These are phyloP conservation scores for Exophiala bonariae DNA, from an alignment of 2,329 filamentous ascomycete species.

Conservation along the genomic window DNA sequence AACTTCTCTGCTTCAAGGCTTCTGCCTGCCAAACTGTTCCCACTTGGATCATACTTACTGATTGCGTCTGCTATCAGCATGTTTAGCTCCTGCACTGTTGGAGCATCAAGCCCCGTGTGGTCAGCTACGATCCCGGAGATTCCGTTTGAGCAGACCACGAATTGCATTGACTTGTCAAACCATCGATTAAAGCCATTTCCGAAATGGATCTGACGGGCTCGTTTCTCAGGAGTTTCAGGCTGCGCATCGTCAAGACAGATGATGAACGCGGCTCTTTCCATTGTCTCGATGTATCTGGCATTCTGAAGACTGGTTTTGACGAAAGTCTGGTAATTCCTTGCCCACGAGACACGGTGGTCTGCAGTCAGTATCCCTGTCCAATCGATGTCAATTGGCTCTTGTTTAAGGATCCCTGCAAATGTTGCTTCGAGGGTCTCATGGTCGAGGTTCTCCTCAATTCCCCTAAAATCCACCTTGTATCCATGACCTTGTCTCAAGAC, in stretches of 20 bases:
- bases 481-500: constrained; percentile 6
- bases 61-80: not conserved
- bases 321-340: constrained; percentile 9
- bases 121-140: constrained; percentile 19
- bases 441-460: not conserved
- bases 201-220: constrained; percentile 15
- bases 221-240: constrained; percentile 19
- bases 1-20: no score
- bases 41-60: no score
- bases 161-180: constrained; percentile 30
- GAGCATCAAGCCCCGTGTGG: constrained; percentile 7
- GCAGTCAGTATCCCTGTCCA: constrained; percentile 7
- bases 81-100: constrained; percentile 8
- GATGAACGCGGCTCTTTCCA: constrained; percentile 29
- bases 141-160: constrained; percentile 29
- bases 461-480: not conserved
- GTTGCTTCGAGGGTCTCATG: not conserved
- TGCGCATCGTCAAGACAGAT: constrained; percentile 30
- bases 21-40: not conserved
- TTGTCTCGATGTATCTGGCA: constrained; percentile 20
- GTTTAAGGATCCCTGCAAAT: not conserved
- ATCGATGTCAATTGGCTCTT: constrained; percentile 1
- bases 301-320: constrained; percentile 18
- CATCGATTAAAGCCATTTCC: constrained; percentile 31
- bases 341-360: constrained; percentile 12